Evolutionary conservation across 805 yeast species (phyloP).

Genomic region (Suhomyces prunicola): DNA sequence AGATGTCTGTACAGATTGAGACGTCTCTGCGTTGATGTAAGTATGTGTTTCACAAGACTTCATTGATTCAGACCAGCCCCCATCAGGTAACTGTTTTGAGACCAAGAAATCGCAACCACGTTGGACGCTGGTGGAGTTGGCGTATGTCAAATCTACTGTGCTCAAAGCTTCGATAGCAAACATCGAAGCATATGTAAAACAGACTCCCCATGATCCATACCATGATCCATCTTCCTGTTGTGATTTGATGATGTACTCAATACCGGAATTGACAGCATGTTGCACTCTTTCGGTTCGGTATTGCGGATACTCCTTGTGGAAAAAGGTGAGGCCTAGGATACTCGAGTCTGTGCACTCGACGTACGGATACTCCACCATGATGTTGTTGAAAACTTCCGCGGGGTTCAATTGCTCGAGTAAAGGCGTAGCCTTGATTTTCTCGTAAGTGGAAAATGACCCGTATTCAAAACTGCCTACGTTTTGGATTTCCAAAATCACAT

Average conservation of each 20-base stretch:
- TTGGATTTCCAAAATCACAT: constrained; percentile 71
- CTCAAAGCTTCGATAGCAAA: constrained; percentile 92
- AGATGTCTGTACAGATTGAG: constrained; percentile 84
- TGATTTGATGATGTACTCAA: constrained; percentile 61
- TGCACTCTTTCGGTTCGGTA: constrained; percentile 67
- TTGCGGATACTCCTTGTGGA: constrained; percentile 56
- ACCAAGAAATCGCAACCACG: constrained; percentile 85
- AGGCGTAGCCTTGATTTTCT: constrained; percentile 77
- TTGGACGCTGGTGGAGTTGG: constrained; percentile 57
- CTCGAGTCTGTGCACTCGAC: constrained; percentile 98
- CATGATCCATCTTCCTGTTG: constrained; percentile 87
- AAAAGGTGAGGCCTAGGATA: constrained; percentile 82
- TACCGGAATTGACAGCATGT: constrained; percentile 69
- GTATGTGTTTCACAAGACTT: constrained; percentile 79
- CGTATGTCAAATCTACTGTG: constrained; percentile 62
- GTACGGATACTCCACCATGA: constrained; percentile 98
- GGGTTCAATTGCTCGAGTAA: constrained; percentile 79
- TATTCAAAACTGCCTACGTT: constrained; percentile 74
- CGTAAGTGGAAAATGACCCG: constrained; percentile 94
- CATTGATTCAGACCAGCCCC: constrained; percentile 98
- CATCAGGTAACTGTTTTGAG: constrained; percentile 73
- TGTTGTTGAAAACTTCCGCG: constrained; percentile 96
- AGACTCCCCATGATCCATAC: constrained; percentile 99
- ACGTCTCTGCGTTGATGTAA: constrained; percentile 62
- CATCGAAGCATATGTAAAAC: constrained; percentile 95